Base-by-base conservation (phyloP, 257 asterid species). In the Lycium barbarum region DNA sequence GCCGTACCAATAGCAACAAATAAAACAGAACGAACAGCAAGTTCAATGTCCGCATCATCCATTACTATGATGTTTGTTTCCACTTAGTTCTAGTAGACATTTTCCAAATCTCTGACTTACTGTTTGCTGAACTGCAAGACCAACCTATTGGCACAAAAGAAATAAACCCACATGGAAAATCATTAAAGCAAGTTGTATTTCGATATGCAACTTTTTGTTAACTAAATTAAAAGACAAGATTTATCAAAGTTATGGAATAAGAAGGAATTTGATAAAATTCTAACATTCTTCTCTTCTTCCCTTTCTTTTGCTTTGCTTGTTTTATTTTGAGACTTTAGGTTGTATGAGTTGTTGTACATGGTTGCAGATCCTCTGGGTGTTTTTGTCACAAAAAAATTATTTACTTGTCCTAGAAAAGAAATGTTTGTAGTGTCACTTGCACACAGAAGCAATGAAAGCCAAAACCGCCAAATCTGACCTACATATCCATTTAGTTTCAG, bases 1-100 rank as follows among this genome's bases (percentile, higher is more conserved):
- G 99, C 99, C 22, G 99, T 95, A 86, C 99, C 99, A 83, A 97
- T 98, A 79, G 99, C 99, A 57, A 99, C 99, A 86, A 97, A 97
- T 76, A 97, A 73, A 87, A 97, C 94, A 35, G 99, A 92, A 58
- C 96, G 99, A 84, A 94, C 98, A 40, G 97, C 99, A 71, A 97
- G 98, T 88, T 97, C 95, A 59, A 88, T 85, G 81, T 97, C 98
- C 3, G 98, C 99, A 88, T 95, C 99, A 76, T 95, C 99, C 99
- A 95, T 97, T 84, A 97, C 91, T 47, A 95, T 92, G 84, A 97
- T 95, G 80, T 85, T 97, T 97, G 78, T 97, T 97, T 63, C 99
- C 99, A 83, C 99, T 97, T 85, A 97, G 83, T 85, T 97, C 99
- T 51, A 97, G 95, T 86, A 97, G 90, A 88, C 99, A 95, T 89